Evolutionary conservation across 768 basidiomycete species (phyloP).

Genomic region (Termitomyces sp.): DNA sequence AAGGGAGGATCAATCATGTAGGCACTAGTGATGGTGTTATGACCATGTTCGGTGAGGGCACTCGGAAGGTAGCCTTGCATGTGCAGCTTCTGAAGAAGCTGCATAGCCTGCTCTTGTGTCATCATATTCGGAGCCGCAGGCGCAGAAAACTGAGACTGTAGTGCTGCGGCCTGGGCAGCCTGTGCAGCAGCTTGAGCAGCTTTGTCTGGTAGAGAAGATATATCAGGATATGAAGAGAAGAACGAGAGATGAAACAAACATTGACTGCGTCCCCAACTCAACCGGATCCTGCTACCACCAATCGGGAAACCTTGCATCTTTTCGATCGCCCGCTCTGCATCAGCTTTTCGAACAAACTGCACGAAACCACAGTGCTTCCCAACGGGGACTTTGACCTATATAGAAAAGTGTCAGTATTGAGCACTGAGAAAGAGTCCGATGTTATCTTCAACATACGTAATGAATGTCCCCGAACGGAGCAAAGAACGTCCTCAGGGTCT

Average conservation of each 20-base stretch:
- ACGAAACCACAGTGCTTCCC: constrained; percentile 97
- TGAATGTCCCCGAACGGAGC: constrained; percentile 92
- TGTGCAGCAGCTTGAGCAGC: constrained; percentile 89
- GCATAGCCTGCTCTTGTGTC: constrained; percentile 61
- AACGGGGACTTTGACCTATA: constrained; percentile 91
- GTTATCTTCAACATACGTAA: constrained; percentile 53
- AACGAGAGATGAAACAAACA: constrained; percentile 44
- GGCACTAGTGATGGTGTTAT: constrained; percentile 10
- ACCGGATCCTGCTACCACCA: constrained; percentile 84
- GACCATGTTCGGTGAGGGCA: constrained; percentile 9
- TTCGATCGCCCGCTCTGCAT: constrained; percentile 90
- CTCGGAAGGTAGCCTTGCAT: constrained; percentile 33
- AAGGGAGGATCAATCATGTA: constrained; percentile 9
- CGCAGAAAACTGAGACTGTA: constrained; percentile 41
- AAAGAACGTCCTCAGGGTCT: constrained; percentile 88
- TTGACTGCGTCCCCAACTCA: constrained; percentile 94
- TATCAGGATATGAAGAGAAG: constrained; percentile 2
- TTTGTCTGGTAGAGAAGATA: constrained; percentile 54
- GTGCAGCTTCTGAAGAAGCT: constrained; percentile 57
- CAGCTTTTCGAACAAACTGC: constrained; percentile 88
- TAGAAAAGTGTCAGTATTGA: constrained; percentile 13
- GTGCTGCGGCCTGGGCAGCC: constrained; percentile 71
- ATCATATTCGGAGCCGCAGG: constrained; percentile 30
- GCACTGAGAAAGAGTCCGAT: neutral
- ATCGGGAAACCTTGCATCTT: constrained; percentile 97